Evolutionary conservation across 2,329 filamentous ascomycete species (phyloP), one percentile per base, ranked within the genome.

Genomic region (Dactylonectria macrodidyma): DNA sequence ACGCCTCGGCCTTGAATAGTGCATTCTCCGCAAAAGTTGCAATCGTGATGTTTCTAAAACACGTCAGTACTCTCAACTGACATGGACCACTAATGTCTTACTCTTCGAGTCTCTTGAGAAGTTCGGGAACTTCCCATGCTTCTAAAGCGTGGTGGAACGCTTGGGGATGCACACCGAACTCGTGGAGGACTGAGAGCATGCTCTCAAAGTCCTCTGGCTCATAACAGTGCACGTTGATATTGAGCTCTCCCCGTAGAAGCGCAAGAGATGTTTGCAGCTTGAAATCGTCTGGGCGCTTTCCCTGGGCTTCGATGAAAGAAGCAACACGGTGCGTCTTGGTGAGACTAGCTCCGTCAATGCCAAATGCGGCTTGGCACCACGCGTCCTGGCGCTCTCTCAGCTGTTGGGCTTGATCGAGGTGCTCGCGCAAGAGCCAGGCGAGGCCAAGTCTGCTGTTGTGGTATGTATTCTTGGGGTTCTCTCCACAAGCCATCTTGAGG

Each of bases 181-280:
- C 90, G 71, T 92, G 91, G 12, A 88, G 90, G 75, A 91, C 89
- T 69, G 90, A 85, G 5, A 92, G 85, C 74, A 92, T 90, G 34
- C 88, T 87, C 78, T 92, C 90, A 11, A 92, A 82, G 72, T 92
- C 91, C 1, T 89, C 85, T 2, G 91, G 83, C 0, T 89, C 91
- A 77, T 92, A 93, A 81, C 90, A 92, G 73, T 93, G 91, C 0
- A 88, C 90, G 79, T 92, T 91, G 68, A 92, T 84, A 62, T 89
- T 85, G 11, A 92, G 88, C 70, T 92, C 89, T 0, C 90, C 90
- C 38, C 90, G 84, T 34, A 92, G 77, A 2, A 89, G 87, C 0
- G 89, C 90, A 48, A 63, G 38, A 36, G 52, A 50, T 3, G 51
- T 63, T 12, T 63, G 38, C 22, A 56, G 44, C 7, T 57, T 57